Evolutionary conservation across 495 filamentous ascomycete species (phyloP).

Genomic region (Neurospora cerealis): DNA sequence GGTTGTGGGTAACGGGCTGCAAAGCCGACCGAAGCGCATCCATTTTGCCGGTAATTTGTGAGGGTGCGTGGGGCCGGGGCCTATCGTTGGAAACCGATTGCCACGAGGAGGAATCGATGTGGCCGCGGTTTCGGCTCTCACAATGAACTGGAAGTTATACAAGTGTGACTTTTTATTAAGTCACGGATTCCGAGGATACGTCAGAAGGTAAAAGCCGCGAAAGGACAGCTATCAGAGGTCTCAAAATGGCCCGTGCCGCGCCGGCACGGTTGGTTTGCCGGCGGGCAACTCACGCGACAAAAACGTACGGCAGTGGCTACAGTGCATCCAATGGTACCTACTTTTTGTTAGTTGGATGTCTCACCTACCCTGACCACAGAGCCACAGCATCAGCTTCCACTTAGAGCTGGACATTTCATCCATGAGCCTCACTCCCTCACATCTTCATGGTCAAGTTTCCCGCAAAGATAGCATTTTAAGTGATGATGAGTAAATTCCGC

Average conservation of each 20-base stretch:
- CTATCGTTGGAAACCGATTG: neutral
- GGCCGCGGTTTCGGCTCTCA: neutral
- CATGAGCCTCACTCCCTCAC: neutral
- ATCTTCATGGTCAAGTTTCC: neutral
- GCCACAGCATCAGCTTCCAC: neutral
- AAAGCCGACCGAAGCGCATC: slow-evolving; percentile 54
- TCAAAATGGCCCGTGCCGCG: neutral
- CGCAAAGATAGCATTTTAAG: neutral
- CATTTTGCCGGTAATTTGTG: slow-evolving; percentile 20
- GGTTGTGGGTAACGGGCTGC: slow-evolving; percentile 66
- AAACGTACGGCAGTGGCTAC: neutral
- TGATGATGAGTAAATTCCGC: neutral
- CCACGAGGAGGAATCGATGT: neutral
- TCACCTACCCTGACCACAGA: neutral
- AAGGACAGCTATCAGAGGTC: neutral
- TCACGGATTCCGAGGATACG: neutral
- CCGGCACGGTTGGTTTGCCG: neutral
- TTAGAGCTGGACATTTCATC: neutral
- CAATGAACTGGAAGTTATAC: neutral
- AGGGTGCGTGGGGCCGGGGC: neutral
- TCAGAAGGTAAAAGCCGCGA: neutral
- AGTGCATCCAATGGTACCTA: neutral
- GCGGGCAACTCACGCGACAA: neutral
- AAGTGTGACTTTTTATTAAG: neutral
- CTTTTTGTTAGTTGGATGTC: neutral